Evolutionary conservation across 2,329 filamentous ascomycete genomes (phyloP).

Genomic region (Sporothrix brunneoviolacea): DNA sequence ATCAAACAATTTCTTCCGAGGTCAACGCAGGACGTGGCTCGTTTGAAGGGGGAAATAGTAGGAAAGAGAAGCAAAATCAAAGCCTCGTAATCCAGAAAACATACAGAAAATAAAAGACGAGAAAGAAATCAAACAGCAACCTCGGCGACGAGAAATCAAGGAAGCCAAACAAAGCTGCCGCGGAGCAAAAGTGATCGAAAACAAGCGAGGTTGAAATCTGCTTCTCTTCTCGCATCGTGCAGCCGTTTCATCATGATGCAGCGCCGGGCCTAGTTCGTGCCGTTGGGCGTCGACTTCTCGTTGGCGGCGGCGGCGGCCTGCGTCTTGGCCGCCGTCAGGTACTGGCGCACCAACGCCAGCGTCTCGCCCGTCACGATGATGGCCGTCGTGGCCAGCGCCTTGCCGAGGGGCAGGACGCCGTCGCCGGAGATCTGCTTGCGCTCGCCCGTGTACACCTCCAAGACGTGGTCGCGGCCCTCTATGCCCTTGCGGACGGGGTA

Average conservation of each 20-base stretch:
- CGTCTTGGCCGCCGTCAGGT: conserved; percentile 56
- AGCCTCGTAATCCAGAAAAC: neutral
- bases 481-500: conserved; percentile 56
- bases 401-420: conserved; percentile 59
- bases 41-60: neutral
- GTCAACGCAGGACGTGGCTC: neutral
- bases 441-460: conserved; percentile 50
- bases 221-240: neutral
- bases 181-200: neutral
- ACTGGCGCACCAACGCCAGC: conserved; percentile 52
- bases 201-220: too few species aligned
- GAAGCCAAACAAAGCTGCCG: too few species aligned
- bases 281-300: conserved; percentile 41
- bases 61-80: neutral
- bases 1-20: conserved; percentile 3
- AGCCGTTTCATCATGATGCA: neutral
- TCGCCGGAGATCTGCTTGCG: conserved; percentile 58
- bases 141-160: too few species aligned
- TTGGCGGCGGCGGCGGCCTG: conserved; percentile 37
- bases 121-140: too few species aligned
- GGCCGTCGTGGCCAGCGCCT: conserved; percentile 62
- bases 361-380: conserved; percentile 62
- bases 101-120: neutral
- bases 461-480: conserved; percentile 56
- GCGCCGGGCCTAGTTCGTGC: neutral